A percentile compares a stretch with the other conserved stretches of the same genome.
These are phyloP conservation scores for Silene uniflora DNA, from an alignment of 148 eudicot genomes.

Conservation along the genomic window DNA sequence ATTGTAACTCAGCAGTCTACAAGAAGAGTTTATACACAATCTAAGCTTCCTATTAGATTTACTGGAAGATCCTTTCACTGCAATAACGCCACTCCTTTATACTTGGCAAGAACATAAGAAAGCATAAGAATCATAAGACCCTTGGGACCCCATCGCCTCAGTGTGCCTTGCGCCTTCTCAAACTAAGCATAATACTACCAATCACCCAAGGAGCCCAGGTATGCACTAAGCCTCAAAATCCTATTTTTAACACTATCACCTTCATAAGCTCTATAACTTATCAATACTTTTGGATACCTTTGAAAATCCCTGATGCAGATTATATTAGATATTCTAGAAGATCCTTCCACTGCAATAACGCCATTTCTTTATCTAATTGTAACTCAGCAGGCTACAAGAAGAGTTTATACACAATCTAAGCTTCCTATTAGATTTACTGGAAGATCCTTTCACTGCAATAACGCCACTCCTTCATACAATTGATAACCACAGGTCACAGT, in stretches of 20 bases:
- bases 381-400: neutral
- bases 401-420: neutral
- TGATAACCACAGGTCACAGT: neutral
- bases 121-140: neutral
- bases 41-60: neutral
- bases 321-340: neutral
- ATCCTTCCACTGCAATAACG: too few relatives aligned
- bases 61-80: neutral
- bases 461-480: neutral
- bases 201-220: neutral
- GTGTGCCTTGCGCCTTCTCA: too few relatives aligned
- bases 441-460: neutral
- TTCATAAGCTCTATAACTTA: neutral
- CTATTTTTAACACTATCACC: neutral
- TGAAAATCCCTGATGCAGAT: neutral
- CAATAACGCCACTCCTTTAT: neutral
- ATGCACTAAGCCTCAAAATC: neutral
- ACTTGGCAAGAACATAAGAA: neutral
- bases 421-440: neutral
- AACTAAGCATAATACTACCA: neutral
- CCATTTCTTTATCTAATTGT: too few relatives aligned
- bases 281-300: neutral
- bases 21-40: neutral
- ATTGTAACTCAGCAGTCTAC: neutral
- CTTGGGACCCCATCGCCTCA: too few relatives aligned